phyloP scores from a whole-genome alignment of 2,329 filamentous ascomycete genomes.

The Lachnellula suecica region DNA sequence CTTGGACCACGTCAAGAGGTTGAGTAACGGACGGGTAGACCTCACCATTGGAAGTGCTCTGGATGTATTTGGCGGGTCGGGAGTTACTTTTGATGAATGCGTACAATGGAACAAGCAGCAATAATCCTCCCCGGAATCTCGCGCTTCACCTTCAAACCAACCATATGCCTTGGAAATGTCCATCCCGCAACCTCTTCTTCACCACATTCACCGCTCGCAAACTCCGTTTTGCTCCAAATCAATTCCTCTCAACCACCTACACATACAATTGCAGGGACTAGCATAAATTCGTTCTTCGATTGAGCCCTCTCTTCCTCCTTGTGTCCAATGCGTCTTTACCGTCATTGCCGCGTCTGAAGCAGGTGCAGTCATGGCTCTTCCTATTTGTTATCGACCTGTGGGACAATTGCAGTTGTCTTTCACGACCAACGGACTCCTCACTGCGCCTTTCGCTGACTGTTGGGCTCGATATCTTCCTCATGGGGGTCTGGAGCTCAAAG shows the following conservation, averaged over 20 bases:
- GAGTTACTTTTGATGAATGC: constrained; percentile 86
- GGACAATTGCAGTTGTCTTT: background rate
- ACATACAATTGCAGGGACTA: background rate
- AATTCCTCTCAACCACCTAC: background rate
- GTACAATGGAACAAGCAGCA: constrained; percentile 76
- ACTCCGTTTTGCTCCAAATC: no score
- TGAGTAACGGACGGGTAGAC: constrained; percentile 82
- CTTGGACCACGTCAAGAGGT: constrained; percentile 73
- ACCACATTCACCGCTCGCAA: no score
- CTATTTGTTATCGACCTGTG: background rate
- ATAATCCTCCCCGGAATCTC: constrained; percentile 7
- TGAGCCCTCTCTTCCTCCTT: background rate
- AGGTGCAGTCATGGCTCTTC: background rate
- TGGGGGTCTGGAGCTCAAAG: background rate
- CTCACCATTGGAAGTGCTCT: constrained; percentile 94
- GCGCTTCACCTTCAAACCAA: background rate
- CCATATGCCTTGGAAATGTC: no score
- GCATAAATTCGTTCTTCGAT: background rate
- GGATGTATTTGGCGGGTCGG: constrained; percentile 89
- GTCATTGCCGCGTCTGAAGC: background rate
- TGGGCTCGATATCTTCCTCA: background rate
- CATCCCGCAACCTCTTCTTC: no score
- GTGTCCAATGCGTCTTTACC: background rate
- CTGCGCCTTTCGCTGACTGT: background rate
- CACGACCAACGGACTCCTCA: background rate